phyloP scores from a whole-genome alignment of 768 basidiomycete genomes.

The Infundibulicybe gibba region DNA sequence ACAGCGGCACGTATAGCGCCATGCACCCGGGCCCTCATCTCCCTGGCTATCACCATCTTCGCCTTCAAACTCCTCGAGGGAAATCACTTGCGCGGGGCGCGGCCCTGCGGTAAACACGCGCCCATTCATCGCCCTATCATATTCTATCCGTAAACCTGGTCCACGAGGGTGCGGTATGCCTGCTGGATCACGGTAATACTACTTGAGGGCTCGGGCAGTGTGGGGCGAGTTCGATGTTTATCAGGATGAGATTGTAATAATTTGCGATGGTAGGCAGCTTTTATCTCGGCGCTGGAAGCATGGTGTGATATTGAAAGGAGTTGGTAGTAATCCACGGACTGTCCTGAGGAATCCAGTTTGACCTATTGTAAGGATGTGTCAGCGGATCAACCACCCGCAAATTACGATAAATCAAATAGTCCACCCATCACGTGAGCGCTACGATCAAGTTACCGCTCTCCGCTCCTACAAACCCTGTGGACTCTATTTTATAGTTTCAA shows the following conservation, averaged over 20 bases:
- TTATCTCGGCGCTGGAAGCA: slow-evolving; percentile 55
- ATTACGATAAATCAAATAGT: too few species aligned
- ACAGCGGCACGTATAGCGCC: slow-evolving; percentile 70
- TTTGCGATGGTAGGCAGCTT: slow-evolving; percentile 62
- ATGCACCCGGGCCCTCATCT: slow-evolving; percentile 27
- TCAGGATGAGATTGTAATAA: slow-evolving; percentile 65
- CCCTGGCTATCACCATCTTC: slow-evolving; percentile 14
- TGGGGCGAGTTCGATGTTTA: slow-evolving; percentile 16
- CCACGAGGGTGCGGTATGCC: slow-evolving; percentile 62
- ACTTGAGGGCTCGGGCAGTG: slow-evolving; percentile 11
- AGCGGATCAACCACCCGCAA: too few species aligned
- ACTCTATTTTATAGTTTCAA: too few species aligned
- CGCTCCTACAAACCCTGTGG: too few species aligned
- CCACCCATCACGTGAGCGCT: too few species aligned
- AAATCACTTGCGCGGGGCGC: slow-evolving; percentile 75
- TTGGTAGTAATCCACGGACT: slow-evolving; percentile 49
- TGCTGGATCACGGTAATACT: slow-evolving; percentile 62
- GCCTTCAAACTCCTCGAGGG: slow-evolving; percentile 68
- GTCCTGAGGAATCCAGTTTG: neutral
- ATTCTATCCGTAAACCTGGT: slow-evolving; percentile 41
- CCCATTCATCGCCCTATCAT: slow-evolving; percentile 36
- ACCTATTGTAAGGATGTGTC: too few species aligned
- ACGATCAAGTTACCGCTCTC: too few species aligned
- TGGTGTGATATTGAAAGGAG: slow-evolving; percentile 49
- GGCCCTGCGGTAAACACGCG: slow-evolving; percentile 26